Percentiles rank a stretch among this genome's conserved stretches.
phyloP scores from a whole-genome alignment of 2,329 filamentous ascomycete species.

The Talaromyces sp. region DNA sequence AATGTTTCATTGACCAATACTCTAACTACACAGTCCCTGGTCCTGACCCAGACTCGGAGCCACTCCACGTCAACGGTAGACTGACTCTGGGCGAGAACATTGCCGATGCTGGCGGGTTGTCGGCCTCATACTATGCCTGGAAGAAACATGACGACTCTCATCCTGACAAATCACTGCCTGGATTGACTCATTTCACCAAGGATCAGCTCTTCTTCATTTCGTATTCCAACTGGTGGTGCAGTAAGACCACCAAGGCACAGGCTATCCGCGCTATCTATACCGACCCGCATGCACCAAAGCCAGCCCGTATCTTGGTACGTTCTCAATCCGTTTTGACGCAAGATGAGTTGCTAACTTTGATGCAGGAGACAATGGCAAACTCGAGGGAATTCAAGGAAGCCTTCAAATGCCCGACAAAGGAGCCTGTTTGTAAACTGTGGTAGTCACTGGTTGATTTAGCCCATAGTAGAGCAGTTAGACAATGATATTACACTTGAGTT shows the following conservation, averaged over 20 bases:
- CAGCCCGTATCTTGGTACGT: constrained; percentile 50
- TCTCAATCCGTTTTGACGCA: not conserved
- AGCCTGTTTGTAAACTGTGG: constrained; percentile 67
- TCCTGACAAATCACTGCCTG: constrained; percentile 54
- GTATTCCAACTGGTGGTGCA: constrained; percentile 63
- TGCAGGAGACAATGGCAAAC: constrained; percentile 59
- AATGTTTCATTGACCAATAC: constrained; percentile 68
- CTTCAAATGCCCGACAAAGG: constrained; percentile 60
- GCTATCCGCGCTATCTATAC: constrained; percentile 55
- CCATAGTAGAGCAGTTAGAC: not conserved
- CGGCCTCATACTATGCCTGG: constrained; percentile 62
- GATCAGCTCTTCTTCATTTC: constrained; percentile 67
- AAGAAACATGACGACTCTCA: constrained; percentile 51
- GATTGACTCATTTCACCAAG: constrained; percentile 57
- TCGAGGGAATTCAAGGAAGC: constrained; percentile 62
- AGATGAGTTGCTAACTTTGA: constrained; percentile 6
- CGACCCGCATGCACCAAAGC: constrained; percentile 62
- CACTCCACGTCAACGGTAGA: constrained; percentile 58
- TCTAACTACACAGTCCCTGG: constrained; percentile 55
- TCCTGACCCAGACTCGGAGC: constrained; percentile 45
- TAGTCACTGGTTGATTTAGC: constrained; percentile 29
- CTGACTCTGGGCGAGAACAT: constrained; percentile 67
- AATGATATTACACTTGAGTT: not conserved
- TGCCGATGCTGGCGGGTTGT: constrained; percentile 63
- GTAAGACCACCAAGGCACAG: constrained; percentile 56